A percentile compares a stretch with the other conserved stretches of the same genome.
phyloP scores from a whole-genome alignment of 768 basidiomycete genomes.

The Rhizopogon roseolus region DNA sequence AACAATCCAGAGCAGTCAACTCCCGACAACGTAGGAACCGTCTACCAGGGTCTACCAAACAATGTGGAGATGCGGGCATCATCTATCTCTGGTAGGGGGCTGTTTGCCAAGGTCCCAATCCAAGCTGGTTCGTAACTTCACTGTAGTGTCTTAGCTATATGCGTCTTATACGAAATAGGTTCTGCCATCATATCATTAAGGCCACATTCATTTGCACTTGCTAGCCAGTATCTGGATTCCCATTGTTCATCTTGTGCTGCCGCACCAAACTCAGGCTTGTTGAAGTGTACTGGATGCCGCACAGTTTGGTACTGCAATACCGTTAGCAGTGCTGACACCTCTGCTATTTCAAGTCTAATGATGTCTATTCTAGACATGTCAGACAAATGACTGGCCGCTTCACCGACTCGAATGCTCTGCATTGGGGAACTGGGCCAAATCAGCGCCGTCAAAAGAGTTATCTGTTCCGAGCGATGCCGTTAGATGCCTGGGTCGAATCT shows the following conservation, averaged over 20 bases:
- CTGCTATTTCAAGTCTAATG: neutral
- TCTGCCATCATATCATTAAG: constrained; percentile 48
- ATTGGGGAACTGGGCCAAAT: constrained; percentile 50
- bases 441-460: constrained; percentile 42
- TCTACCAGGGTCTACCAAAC: constrained; percentile 32
- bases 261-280: constrained; percentile 36
- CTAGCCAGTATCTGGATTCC: constrained; percentile 50
- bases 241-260: constrained; percentile 70
- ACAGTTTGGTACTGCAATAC: constrained; percentile 69
- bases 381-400: constrained; percentile 63
- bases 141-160: neutral
- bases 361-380: constrained; percentile 47
- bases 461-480: constrained; percentile 73
- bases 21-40: constrained; percentile 3
- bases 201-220: constrained; percentile 63
- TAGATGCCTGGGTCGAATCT: constrained; percentile 69
- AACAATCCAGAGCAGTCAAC: neutral
- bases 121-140: constrained; percentile 31
- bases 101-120: constrained; percentile 35
- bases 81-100: constrained; percentile 36
- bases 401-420: constrained; percentile 81
- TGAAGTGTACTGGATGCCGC: constrained; percentile 73
- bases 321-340: constrained; percentile 36
- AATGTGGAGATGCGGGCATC: constrained; percentile 35
- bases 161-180: constrained; percentile 36